Percentiles rank a stretch among this genome's conserved stretches.
Evolutionary conservation across 345 rosid species (phyloP).

Genomic region (Populus simonii): DNA sequence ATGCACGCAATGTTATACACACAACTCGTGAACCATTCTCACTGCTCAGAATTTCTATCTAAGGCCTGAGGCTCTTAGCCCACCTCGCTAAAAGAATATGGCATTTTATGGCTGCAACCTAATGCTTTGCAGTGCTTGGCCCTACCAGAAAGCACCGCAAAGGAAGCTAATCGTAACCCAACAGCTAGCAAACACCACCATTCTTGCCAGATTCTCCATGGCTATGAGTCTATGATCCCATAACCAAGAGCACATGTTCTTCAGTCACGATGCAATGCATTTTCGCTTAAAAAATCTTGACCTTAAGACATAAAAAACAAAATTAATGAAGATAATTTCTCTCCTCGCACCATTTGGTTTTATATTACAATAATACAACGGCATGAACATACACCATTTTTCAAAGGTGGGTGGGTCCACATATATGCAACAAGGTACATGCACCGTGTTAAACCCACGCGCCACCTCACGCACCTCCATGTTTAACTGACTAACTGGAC

Average conservation of each 20-base stretch:
- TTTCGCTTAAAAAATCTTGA: neutral
- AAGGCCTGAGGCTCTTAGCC: neutral
- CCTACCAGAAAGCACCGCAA: neutral
- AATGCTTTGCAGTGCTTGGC: neutral
- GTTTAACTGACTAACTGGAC: neutral
- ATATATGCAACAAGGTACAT: neutral
- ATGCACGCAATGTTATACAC: neutral
- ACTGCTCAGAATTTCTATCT: neutral
- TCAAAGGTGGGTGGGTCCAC: slow-evolving; percentile 10
- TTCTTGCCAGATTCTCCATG: neutral
- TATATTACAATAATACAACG: slow-evolving; percentile 3
- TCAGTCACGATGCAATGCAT: neutral
- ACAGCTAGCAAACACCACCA: neutral
- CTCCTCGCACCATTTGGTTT: neutral
- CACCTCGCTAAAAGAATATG: neutral
- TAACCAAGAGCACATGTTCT: neutral
- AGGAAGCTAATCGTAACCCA: neutral
- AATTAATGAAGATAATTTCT: neutral
- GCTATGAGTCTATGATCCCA: neutral
- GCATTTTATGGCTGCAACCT: neutral
- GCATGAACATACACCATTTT: neutral
- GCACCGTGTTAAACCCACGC: slow-evolving; percentile 1
- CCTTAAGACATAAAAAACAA: neutral
- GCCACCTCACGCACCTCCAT: slow-evolving; percentile 16
- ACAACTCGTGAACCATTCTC: neutral